These are phyloP conservation scores for Parachaetomium inaequale DNA, from an alignment of 495 filamentous ascomycete species.

Conservation along the genomic window DNA sequence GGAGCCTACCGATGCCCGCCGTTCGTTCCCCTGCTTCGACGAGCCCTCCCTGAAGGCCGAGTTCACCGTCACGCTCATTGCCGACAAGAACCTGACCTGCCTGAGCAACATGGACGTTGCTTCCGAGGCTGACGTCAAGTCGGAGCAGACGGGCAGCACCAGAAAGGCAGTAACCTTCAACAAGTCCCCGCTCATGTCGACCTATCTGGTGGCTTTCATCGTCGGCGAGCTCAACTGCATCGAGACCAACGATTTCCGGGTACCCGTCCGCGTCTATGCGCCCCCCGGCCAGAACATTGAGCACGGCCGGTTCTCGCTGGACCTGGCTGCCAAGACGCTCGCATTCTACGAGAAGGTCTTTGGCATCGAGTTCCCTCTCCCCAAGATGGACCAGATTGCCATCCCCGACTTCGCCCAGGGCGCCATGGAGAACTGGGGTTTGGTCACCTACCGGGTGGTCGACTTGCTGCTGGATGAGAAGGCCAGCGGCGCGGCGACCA, in stretches of 20 bases:
- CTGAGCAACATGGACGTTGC: constrained; percentile 79
- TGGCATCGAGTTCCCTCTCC: constrained; percentile 61
- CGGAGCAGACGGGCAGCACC: constrained; percentile 48
- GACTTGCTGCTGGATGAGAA: constrained; percentile 91
- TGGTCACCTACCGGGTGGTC: constrained; percentile 91
- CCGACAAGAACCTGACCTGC: constrained; percentile 69
- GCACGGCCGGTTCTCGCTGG: constrained; percentile 65
- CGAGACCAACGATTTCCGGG: constrained; percentile 69
- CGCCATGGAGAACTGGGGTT: constrained; percentile 99
- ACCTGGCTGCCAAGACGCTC: constrained; percentile 63
- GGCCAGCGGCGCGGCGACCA: constrained; percentile 83
- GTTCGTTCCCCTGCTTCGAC: constrained; percentile 75
- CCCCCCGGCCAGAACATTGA: constrained; percentile 61
- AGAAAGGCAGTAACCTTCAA: constrained; percentile 74
- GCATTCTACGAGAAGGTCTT: constrained; percentile 77
- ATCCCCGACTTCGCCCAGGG: constrained; percentile 91
- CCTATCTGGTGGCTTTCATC: constrained; percentile 72
- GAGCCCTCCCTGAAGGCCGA: constrained; percentile 71
- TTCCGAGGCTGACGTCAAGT: constrained; percentile 58
- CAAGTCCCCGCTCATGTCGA: constrained; percentile 71
- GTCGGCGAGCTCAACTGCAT: constrained; percentile 73
- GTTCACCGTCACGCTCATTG: constrained; percentile 70
- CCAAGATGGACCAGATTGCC: constrained; percentile 98
- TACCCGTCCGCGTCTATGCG: constrained; percentile 68
- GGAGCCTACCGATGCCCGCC: constrained; percentile 73